phyloP scores from a whole-genome alignment of 2,329 filamentous ascomycete species.

The Colletotrichum costaricense region DNA sequence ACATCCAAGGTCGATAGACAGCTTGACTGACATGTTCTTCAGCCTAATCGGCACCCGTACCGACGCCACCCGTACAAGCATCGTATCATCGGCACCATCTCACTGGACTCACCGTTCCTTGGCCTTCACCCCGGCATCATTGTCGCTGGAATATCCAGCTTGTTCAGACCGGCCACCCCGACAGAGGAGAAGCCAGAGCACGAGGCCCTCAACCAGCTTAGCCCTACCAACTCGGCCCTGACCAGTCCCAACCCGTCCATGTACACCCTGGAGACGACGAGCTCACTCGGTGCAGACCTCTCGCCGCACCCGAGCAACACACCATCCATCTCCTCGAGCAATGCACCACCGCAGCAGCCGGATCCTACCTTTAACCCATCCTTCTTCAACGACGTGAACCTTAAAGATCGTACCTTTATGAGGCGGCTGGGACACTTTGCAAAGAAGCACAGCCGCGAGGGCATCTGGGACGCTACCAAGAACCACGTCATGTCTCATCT shows the following conservation, averaged over 20 bases:
- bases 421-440: conserved; percentile 79
- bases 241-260: conserved; percentile 41
- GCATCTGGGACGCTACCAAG: conserved; percentile 75
- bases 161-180: conserved; percentile 68
- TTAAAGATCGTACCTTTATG: conserved; percentile 77
- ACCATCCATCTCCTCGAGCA: conserved; percentile 26
- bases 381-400: conserved; percentile 78
- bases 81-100: conserved; percentile 82
- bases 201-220: conserved; percentile 18
- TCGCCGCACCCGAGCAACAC: conserved; percentile 24
- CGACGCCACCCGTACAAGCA: conserved; percentile 68
- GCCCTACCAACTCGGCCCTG: conserved; percentile 34
- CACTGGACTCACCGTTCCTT: conserved; percentile 87
- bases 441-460: conserved; percentile 80
- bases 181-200: conserved; percentile 39
- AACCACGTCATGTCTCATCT: conserved; percentile 82
- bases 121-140: conserved; percentile 92
- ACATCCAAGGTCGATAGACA: neutral
- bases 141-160: conserved; percentile 81
- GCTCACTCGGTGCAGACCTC: conserved; percentile 37
- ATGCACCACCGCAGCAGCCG: conserved; percentile 35
- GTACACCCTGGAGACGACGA: conserved; percentile 39
- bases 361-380: conserved; percentile 80
- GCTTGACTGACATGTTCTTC: conserved; percentile 12
- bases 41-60: conserved; percentile 50